phyloP scores from a whole-genome alignment of 768 basidiomycete species.

The Phaeotremella skinneri region DNA sequence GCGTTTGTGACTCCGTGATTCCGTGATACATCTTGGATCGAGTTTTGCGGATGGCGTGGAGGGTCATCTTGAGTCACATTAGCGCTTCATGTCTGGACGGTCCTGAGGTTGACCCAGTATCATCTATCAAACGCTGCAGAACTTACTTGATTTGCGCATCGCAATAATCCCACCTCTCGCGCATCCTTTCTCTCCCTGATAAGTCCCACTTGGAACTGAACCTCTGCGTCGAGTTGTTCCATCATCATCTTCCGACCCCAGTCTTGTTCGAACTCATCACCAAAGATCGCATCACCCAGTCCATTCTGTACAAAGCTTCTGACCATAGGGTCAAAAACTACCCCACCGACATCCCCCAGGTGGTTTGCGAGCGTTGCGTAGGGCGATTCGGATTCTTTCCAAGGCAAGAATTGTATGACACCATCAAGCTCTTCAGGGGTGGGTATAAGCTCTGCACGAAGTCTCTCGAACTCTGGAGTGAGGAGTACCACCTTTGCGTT shows the following conservation, averaged over 20 bases:
- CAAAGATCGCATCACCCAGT: constrained; percentile 63
- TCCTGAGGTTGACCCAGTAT: no score
- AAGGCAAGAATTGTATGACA: constrained; percentile 52
- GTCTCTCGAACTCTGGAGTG: constrained; percentile 73
- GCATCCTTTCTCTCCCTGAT: constrained; percentile 72
- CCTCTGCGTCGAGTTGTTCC: constrained; percentile 37
- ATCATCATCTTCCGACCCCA: constrained; percentile 46
- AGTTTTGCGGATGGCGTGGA: constrained; percentile 69
- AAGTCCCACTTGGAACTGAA: constrained; percentile 57
- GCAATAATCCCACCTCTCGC: constrained; percentile 68
- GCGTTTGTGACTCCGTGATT: constrained; percentile 71
- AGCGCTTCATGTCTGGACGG: no score
- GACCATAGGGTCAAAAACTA: constrained; percentile 54
- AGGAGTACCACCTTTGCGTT: constrained; percentile 61
- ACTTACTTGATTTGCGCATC: constrained; percentile 74
- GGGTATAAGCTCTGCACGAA: constrained; percentile 63
- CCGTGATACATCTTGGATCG: constrained; percentile 64
- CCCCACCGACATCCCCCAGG: constrained; percentile 46
- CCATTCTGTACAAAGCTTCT: constrained; percentile 58
- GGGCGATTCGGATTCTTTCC: constrained; percentile 67
- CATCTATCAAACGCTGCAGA: constrained; percentile 3
- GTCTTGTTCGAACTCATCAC: constrained; percentile 58
- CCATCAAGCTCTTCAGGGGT: constrained; percentile 55
- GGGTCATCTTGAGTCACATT: constrained; percentile 61
- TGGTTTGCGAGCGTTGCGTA: constrained; percentile 58